Evolutionary conservation across 371 early-diverging fungal genomes (phyloP), one percentile per base, ranked within the genome.

Genomic region (Mucor circinelloides): DNA sequence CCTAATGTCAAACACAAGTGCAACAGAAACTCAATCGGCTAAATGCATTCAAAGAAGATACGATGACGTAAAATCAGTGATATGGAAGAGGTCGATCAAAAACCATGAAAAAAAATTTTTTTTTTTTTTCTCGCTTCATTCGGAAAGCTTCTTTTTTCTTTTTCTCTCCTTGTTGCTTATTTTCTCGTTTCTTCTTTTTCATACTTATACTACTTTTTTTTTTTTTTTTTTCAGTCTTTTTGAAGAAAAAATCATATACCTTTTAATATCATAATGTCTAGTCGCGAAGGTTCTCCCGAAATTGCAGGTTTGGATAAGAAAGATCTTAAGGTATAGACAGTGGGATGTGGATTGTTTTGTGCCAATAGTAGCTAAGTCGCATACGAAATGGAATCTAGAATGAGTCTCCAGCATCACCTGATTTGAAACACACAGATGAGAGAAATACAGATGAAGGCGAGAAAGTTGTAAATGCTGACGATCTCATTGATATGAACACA

Each of bases 401-500:
- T 32, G 25, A 38, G 23, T 32, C 38, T 25, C 23, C 58, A 32
- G 5, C 25, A 46, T 50, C 60, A 55, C 38, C 60, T 66, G 66
- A 66, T 25, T 48, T 50, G 32, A 48, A 50, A 46, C 38, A 54
- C 17, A 21, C 54, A 60, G 64, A 64, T 28, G 7, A 34, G 13
- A 58, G 50, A 58, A 55, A 55, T 13, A 21, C 54, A 25, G 67
- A 70, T 1, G 66, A 70, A 10, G 58, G n/a, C 40, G 70, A 70
- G 21, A 78, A 72, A 61, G 61, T 54, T 12, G 66, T 75, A 36
- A 74, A 77, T 57, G 70, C 70, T 50, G 78, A 86, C 17, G 91
- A 86, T 31, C 81, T 93, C 57, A 85, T 93, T 68, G 93, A 94
- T 71, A 85, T 89, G 67, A 70, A 67, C 57, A 88, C 87, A 7